phyloP scores from a whole-genome alignment of 495 filamentous ascomycete genomes.

The Glutinoglossum americanum region DNA sequence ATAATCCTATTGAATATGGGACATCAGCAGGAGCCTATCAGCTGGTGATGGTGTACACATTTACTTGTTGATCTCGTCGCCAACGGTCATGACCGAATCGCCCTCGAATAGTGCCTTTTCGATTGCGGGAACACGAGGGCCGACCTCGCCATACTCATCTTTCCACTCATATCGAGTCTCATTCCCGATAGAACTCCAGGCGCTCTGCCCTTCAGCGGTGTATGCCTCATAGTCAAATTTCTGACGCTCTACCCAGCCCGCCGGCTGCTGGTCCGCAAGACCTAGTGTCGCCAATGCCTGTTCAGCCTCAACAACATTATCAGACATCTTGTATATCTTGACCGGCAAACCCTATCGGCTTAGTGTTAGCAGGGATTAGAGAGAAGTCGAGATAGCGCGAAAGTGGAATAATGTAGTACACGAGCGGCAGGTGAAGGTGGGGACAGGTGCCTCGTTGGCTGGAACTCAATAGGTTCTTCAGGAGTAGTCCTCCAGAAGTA shows the following conservation, averaged over 20 bases:
- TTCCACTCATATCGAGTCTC: constrained; percentile 62
- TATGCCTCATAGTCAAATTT: constrained; percentile 4
- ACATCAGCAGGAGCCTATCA: background rate
- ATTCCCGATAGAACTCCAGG: constrained; percentile 29
- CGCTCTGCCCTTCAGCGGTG: constrained; percentile 5
- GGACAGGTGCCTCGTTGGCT: too few species aligned
- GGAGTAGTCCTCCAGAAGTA: too few species aligned
- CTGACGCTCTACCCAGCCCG: constrained; percentile 1
- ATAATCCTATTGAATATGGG: constrained; percentile 22
- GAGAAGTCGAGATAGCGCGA: background rate
- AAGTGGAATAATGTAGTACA: background rate
- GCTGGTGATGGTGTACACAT: background rate
- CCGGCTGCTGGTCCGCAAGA: background rate
- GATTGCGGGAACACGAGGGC: constrained; percentile 40
- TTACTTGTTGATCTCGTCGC: constrained; percentile 26
- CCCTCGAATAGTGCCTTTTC: constrained; percentile 52
- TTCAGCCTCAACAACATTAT: background rate
- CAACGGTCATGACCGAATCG: constrained; percentile 18
- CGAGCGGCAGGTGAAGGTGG: background rate
- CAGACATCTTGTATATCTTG: background rate
- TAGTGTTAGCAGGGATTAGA: background rate
- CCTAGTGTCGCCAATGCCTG: background rate
- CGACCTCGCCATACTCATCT: constrained; percentile 70
- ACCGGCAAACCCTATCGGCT: background rate
- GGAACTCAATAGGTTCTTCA: too few species aligned